Conservation (phyloP, 768 basidiomycete species). For the Mycena maculata region DNA sequence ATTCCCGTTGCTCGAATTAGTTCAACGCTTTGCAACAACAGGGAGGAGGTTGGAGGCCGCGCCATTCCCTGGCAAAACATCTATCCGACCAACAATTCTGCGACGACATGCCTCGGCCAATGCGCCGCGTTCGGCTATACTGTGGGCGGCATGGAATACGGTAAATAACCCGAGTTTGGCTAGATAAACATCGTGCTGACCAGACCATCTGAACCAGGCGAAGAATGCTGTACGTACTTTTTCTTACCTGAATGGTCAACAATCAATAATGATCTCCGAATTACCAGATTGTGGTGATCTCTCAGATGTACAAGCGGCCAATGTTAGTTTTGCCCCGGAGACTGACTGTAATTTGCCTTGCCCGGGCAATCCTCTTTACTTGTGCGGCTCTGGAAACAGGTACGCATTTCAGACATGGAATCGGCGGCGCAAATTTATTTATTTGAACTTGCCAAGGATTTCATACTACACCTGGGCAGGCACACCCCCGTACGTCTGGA, state of each 20-base stretch:
- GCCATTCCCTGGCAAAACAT: conserved; percentile 74
- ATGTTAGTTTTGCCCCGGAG: conserved; percentile 53
- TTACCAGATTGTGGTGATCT: conserved; percentile 76
- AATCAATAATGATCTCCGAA: not conserved
- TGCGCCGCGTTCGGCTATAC: conserved; percentile 80
- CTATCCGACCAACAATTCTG: conserved; percentile 72
- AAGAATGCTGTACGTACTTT: conserved; percentile 76
- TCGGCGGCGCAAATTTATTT: too few species aligned
- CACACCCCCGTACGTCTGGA: conserved; percentile 65
- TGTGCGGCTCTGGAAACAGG: conserved; percentile 72
- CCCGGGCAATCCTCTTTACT: conserved; percentile 76
- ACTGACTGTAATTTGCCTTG: conserved; percentile 66
- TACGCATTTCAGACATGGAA: too few species aligned
- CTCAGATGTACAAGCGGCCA: conserved; percentile 59
- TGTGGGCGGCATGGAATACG: conserved; percentile 69
- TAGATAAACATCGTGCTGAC: not conserved
- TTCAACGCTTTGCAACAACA: conserved; percentile 35
- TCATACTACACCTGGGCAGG: conserved; percentile 67
- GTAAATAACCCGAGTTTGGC: not conserved
- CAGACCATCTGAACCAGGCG: conserved; percentile 56
- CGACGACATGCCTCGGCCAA: conserved; percentile 72
- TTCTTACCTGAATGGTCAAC: not conserved
- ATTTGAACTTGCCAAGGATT: conserved; percentile 38
- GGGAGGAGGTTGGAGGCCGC: conserved; percentile 61
- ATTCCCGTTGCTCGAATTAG: not conserved